These are phyloP conservation scores for Spathaspora girioi DNA, from an alignment of 805 yeast species.

Conservation along the genomic window DNA sequence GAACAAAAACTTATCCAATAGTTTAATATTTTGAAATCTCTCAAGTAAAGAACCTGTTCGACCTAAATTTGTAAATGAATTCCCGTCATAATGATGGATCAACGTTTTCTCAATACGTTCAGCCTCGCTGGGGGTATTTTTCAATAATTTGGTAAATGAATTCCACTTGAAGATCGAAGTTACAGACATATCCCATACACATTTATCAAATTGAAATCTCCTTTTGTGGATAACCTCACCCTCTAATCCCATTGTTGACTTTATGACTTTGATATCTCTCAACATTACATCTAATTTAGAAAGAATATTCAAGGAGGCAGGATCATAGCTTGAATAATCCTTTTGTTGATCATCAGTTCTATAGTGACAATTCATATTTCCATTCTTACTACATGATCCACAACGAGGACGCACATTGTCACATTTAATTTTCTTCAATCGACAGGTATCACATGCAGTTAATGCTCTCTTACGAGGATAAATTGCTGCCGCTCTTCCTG, in stretches of 20 bases:
- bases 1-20: conserved; percentile 17
- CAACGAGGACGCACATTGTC: conserved; percentile 34
- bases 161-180: conserved; percentile 28
- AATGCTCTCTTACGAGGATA: conserved; percentile 26
- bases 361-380: conserved; percentile 25
- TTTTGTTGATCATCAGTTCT: conserved; percentile 21
- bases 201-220: conserved; percentile 10
- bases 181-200: conserved; percentile 34
- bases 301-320: conserved; percentile 22
- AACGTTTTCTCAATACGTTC: conserved; percentile 9
- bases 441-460: conserved; percentile 38
- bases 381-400: conserved; percentile 29
- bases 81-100: conserved; percentile 11
- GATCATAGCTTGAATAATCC: conserved; percentile 21
- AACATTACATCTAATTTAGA: conserved; percentile 27
- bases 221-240: not conserved
- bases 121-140: conserved; percentile 9
- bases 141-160: conserved; percentile 14
- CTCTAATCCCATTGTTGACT: conserved; percentile 1
- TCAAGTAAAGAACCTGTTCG: conserved; percentile 9
- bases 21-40: conserved; percentile 8
- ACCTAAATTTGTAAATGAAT: not conserved
- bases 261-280: conserved; percentile 19
- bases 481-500: conserved; percentile 16
- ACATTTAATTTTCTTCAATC: conserved; percentile 34